Conservation (phyloP, 106 monocot genomes). For the Dioscorea zingiberensis region DNA sequence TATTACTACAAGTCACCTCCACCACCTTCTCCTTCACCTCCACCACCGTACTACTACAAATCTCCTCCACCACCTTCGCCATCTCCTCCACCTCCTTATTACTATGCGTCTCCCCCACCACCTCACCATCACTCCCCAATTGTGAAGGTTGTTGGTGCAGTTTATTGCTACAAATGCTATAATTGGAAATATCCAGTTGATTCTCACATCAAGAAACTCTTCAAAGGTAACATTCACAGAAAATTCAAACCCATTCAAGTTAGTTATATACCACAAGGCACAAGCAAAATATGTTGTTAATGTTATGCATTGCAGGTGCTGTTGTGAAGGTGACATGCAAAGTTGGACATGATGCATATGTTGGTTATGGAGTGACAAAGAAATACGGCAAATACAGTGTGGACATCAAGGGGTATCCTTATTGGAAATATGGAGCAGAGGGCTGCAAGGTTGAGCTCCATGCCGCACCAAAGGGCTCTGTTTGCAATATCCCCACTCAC, state of each 20-base stretch:
- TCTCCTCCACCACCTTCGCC: constrained; percentile 15
- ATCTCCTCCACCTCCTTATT: constrained; percentile 17
- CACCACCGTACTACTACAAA: constrained; percentile 15
- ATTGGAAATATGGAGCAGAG: constrained; percentile 34
- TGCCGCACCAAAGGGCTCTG: constrained; percentile 44
- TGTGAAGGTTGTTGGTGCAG: constrained; percentile 51
- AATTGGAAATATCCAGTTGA: constrained; percentile 33
- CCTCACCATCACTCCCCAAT: constrained; percentile 11
- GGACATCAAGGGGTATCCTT: constrained; percentile 30
- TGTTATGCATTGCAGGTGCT: constrained; percentile 23
- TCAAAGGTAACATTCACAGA: constrained; percentile 29
- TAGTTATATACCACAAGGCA: too few relatives aligned
- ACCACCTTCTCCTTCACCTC: constrained; percentile 17
- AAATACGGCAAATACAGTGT: constrained; percentile 38
- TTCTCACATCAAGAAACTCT: constrained; percentile 45
- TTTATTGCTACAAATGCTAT: constrained; percentile 67
- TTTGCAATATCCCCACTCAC: constrained; percentile 38
- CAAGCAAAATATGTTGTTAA: background rate
- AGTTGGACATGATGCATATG: constrained; percentile 19
- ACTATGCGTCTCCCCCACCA: constrained; percentile 16
- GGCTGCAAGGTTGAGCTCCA: constrained; percentile 38
- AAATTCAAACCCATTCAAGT: background rate
- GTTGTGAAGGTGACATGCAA: constrained; percentile 52
- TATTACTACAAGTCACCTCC: constrained; percentile 23
- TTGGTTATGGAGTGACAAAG: constrained; percentile 36